Evolutionary conservation across 2,329 filamentous ascomycete genomes (phyloP).

Genomic region (Aschersonia sp.): DNA sequence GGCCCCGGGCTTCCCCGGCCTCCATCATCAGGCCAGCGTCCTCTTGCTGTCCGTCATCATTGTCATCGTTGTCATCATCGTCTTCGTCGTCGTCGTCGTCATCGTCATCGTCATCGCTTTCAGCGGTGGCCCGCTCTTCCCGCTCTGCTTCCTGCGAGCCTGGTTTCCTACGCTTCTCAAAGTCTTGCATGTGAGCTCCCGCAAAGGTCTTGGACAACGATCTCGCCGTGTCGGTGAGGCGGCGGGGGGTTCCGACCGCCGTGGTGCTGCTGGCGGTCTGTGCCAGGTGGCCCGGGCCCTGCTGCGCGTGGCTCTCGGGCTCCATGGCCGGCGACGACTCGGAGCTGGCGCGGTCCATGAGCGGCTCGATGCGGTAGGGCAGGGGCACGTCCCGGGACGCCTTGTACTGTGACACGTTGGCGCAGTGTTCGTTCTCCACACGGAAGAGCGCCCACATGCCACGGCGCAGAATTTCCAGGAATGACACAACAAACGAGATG

Average conservation of each 20-base stretch:
- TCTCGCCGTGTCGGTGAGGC: conserved; percentile 16
- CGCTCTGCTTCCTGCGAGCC: conserved; percentile 7
- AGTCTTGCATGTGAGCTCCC: conserved; percentile 79
- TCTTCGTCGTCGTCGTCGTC: conserved; percentile 18
- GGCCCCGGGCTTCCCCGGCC: too few species aligned
- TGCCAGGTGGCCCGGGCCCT: conserved; percentile 2
- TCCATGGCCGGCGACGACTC: conserved; percentile 13
- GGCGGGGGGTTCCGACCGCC: conserved; percentile 12
- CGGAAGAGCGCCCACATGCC: conserved; percentile 88
- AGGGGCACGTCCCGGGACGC: conserved; percentile 78
- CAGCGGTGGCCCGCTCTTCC: conserved; percentile 9
- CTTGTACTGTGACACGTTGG: conserved; percentile 80
- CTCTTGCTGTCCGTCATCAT: neutral
- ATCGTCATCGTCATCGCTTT: conserved; percentile 18
- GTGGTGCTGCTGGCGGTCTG: conserved; percentile 7
- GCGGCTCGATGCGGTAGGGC: conserved; percentile 53
- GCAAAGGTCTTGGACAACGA: conserved; percentile 53
- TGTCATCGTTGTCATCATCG: conserved; percentile 9
- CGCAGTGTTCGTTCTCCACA: conserved; percentile 95
- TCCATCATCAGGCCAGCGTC: too few species aligned
- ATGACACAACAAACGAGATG: conserved; percentile 62
- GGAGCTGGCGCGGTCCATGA: conserved; percentile 26
- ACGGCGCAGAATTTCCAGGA: conserved; percentile 70
- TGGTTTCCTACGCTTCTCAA: conserved; percentile 56
- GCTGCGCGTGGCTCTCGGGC: conserved; percentile 4